Conservation (phyloP, 2,329 filamentous ascomycete species). For the Verruconis gallopava region DNA sequence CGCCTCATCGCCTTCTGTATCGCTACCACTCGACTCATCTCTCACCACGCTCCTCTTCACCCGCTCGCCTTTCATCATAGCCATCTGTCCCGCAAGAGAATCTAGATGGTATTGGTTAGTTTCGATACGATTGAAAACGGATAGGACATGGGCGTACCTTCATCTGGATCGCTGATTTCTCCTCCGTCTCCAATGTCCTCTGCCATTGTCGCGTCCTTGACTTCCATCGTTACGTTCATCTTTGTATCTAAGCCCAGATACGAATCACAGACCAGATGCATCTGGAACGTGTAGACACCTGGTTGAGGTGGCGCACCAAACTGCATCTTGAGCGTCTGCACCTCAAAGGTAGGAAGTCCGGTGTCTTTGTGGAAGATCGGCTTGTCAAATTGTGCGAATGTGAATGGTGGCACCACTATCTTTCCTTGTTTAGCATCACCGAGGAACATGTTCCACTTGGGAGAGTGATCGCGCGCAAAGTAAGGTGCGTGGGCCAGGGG, state of each 20-base stretch:
- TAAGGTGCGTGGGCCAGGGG: slow-evolving; percentile 86
- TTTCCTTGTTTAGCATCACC: slow-evolving; percentile 89
- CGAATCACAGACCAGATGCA: slow-evolving; percentile 88
- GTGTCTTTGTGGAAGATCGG: slow-evolving; percentile 60
- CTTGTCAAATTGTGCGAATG: slow-evolving; percentile 86
- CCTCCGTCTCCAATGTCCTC: slow-evolving; percentile 71
- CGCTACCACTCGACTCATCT: slow-evolving; percentile 50
- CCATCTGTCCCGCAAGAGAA: slow-evolving; percentile 83
- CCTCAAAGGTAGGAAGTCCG: slow-evolving; percentile 79
- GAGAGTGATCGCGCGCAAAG: slow-evolving; percentile 77
- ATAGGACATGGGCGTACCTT: no score
- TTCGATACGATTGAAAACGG: no score
- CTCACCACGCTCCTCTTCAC: slow-evolving; percentile 40
- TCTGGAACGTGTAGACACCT: slow-evolving; percentile 86
- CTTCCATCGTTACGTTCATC: slow-evolving; percentile 75
- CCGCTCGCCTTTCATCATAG: slow-evolving; percentile 61
- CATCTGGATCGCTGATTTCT: slow-evolving; percentile 94
- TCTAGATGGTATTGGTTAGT: slow-evolving; percentile 40
- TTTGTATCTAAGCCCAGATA: slow-evolving; percentile 91
- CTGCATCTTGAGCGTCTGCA: slow-evolving; percentile 94
- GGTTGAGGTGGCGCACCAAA: slow-evolving; percentile 89
- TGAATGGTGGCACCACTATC: slow-evolving; percentile 91
- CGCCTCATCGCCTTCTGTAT: slow-evolving; percentile 49
- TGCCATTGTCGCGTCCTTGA: slow-evolving; percentile 81
- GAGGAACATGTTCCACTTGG: slow-evolving; percentile 88